Percentiles rank a stretch among this genome's conserved stretches.
Conservation (phyloP, 2,329 filamentous ascomycete genomes). For the Penicillium italicum region DNA sequence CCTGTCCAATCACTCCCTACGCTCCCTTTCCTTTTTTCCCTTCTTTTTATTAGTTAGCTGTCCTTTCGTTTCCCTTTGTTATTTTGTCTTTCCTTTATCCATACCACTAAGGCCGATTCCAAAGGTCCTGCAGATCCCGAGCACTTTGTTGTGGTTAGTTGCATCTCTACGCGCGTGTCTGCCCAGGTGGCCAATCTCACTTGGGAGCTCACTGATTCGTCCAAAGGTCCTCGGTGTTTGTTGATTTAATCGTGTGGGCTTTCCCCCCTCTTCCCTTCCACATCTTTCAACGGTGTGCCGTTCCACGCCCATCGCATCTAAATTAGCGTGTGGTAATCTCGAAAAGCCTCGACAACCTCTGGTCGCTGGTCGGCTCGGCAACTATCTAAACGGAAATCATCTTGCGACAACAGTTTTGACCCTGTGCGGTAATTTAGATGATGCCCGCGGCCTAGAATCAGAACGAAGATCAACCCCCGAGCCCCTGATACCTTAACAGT, state of each 20-base stretch:
- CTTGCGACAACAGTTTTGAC: slow-evolving; percentile 8
- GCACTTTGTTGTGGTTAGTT: slow-evolving; percentile 16
- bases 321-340: slow-evolving; percentile 8
- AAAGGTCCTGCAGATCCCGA: slow-evolving; percentile 8
- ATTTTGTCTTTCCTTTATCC: slow-evolving; percentile 12
- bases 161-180: slow-evolving; percentile 15
- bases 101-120: neutral
- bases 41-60: slow-evolving; percentile 8
- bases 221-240: slow-evolving; percentile 15
- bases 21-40: slow-evolving; percentile 16
- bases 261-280: slow-evolving; percentile 11
- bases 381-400: slow-evolving; percentile 4
- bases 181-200: slow-evolving; percentile 9
- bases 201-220: slow-evolving; percentile 16
- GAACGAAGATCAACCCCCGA: slow-evolving; percentile 24
- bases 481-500: slow-evolving; percentile 19
- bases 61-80: slow-evolving; percentile 5
- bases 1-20: slow-evolving; percentile 23
- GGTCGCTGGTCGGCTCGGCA: slow-evolving; percentile 34
- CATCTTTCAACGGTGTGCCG: slow-evolving; percentile 13
- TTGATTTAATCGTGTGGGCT: slow-evolving; percentile 9
- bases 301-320: slow-evolving; percentile 10
- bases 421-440: slow-evolving; percentile 22
- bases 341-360: slow-evolving; percentile 13
- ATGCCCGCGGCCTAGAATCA: slow-evolving; percentile 29